Evolutionary conservation across 805 yeast genomes (phyloP).

Genomic region (Ogataea nonfermentans): DNA sequence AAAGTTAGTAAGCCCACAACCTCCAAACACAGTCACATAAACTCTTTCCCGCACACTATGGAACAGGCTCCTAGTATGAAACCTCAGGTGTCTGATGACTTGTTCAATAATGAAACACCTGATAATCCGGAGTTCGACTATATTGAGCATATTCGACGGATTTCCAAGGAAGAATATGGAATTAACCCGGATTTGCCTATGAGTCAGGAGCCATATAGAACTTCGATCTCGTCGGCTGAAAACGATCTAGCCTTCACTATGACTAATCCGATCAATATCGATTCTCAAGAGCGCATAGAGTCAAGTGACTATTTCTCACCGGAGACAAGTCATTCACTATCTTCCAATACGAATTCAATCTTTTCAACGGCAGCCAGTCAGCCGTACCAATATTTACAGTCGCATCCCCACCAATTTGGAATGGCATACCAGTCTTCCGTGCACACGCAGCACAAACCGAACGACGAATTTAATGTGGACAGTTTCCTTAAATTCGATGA

Average conservation of each 20-base stretch:
- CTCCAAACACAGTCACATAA: not conserved
- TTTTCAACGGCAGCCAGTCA: conserved; percentile 17
- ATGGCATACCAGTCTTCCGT: conserved; percentile 1
- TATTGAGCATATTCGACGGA: conserved; percentile 37
- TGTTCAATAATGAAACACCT: conserved; percentile 19
- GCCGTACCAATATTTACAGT: conserved; percentile 6
- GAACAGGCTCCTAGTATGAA: conserved; percentile 21
- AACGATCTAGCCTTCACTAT: conserved; percentile 16
- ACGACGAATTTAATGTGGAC: conserved; percentile 33
- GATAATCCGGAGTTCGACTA: conserved; percentile 36
- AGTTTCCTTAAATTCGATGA: conserved; percentile 33
- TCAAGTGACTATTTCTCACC: conserved; percentile 27
- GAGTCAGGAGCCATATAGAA: conserved; percentile 4
- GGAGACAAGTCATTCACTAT: conserved; percentile 27
- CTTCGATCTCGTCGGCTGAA: conserved; percentile 13
- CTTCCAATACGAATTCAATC: conserved; percentile 25
- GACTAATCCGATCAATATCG: conserved; percentile 28
- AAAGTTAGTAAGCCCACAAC: conserved; percentile 4
- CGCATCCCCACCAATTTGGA: conserved; percentile 1
- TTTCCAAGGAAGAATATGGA: conserved; percentile 36
- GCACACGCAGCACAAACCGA: conserved; percentile 11
- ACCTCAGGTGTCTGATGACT: conserved; percentile 18
- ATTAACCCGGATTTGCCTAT: conserved; percentile 24
- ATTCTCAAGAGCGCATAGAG: conserved; percentile 18
- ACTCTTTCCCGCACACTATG: conserved; percentile 7